Evolutionary conservation across 1,284 basidiomycete species (phyloP).

Genomic region (Sutorius eximius): DNA sequence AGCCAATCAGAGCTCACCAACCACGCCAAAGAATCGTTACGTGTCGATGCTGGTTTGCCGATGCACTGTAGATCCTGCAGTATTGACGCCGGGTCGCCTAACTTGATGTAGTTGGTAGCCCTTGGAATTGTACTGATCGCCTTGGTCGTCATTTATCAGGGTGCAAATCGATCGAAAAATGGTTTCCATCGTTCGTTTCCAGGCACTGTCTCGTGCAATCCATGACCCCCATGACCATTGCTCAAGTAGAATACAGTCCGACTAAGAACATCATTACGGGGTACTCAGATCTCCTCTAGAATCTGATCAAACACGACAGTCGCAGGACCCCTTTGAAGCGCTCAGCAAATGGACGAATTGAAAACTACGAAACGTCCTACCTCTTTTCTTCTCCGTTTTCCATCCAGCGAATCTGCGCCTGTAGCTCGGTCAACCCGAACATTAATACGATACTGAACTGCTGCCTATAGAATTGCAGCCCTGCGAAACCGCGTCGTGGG

Average conservation of each 20-base stretch:
- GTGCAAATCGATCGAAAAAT: too few relatives aligned
- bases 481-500: conserved; percentile 34
- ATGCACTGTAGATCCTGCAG: too few relatives aligned
- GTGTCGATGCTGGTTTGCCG: too few relatives aligned
- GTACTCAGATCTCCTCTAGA: conserved; percentile 28
- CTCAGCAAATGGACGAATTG: not conserved
- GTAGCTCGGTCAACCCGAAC: conserved; percentile 49
- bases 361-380: conserved; percentile 4
- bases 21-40: too few relatives aligned
- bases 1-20: too few relatives aligned
- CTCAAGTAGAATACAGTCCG: not conserved
- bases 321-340: conserved; percentile 29
- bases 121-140: too few relatives aligned
- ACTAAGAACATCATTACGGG: not conserved
- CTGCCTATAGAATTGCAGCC: conserved; percentile 39
- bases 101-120: too few relatives aligned
- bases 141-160: too few relatives aligned
- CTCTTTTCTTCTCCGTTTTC: conserved; percentile 35
- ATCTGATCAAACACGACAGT: conserved; percentile 35
- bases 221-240: not conserved
- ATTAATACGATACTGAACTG: conserved; percentile 49
- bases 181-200: not conserved
- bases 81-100: too few relatives aligned
- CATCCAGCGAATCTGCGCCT: conserved; percentile 48
- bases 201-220: not conserved